Evolutionary conservation across 768 basidiomycete genomes (phyloP).

Genomic region (Paxillus rubicundulus): DNA sequence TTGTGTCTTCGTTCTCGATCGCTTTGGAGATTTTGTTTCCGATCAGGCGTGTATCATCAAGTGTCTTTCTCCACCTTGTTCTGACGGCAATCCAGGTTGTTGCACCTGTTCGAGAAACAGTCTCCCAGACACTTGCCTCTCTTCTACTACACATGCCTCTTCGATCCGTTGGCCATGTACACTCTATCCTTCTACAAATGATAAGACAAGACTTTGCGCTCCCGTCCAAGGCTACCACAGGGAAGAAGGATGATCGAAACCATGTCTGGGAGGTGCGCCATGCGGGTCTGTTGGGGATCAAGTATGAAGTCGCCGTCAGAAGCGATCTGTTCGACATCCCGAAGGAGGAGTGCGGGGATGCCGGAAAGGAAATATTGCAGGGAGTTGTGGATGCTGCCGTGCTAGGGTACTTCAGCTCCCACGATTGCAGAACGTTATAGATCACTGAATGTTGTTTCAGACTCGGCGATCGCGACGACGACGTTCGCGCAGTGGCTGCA

Average conservation of each 20-base stretch:
- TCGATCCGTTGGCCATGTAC: constrained; percentile 76
- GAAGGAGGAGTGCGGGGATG: constrained; percentile 34
- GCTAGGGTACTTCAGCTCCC: constrained; percentile 58
- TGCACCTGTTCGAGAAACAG: constrained; percentile 95
- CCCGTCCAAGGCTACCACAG: constrained; percentile 33
- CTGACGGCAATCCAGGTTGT: constrained; percentile 54
- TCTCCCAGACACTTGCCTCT: constrained; percentile 90
- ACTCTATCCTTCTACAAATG: constrained; percentile 86
- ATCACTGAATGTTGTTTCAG: constrained; percentile 40
- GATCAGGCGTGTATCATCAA: constrained; percentile 58
- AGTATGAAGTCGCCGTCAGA: constrained; percentile 96
- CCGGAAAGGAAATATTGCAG: constrained; percentile 58
- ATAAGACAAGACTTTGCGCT: constrained; percentile 80
- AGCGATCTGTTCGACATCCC: constrained; percentile 65
- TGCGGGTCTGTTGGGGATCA: constrained; percentile 95
- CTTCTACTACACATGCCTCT: constrained; percentile 85
- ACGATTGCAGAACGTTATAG: not conserved
- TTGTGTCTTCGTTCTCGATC: constrained; percentile 88
- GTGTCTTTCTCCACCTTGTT: not conserved
- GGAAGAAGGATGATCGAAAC: constrained; percentile 37
- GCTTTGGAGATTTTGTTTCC: constrained; percentile 97
- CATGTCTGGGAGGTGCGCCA: constrained; percentile 98
- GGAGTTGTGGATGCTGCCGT: constrained; percentile 90
- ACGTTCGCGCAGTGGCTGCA: constrained; percentile 94
- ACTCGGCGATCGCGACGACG: constrained; percentile 88